Evolutionary conservation across 352 stramenopile genomes (phyloP), one percentile per base, ranked within the genome.

Genomic region (Phytophthora cactorum): DNA sequence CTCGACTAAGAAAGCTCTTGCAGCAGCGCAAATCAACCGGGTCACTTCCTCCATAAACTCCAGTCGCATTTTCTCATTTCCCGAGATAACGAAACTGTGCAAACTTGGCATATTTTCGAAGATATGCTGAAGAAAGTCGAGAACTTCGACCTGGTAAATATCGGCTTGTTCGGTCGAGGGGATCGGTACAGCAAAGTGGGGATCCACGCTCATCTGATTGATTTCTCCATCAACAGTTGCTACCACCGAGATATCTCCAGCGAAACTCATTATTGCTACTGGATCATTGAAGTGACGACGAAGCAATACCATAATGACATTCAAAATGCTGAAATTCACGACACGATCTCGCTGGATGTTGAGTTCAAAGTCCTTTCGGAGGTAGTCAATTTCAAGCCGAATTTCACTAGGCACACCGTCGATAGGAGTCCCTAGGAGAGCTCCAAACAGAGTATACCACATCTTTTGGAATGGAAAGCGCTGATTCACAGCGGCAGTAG

Each of bases 381-480:
- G 61, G 25, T 80, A 86, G 36, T 85, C 88, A 64, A 85, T 80
- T 12, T 90, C 77, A 57, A 90, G 85, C 45, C 82, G 61, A 58
- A 91, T 81, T 49, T 86, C 65, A 70, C 84, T 72, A 15, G 85
- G 79, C 29, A 87, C 70, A 0, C 81, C 83, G n/a, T 91, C 83
- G 8, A 88, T 75, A 0, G 85, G 81, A 28, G 79, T 72, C 1
- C 85, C 85, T 44, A 93, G 65, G 45, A 91, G 32, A 43, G 81
- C 84, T 49, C 82, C 88, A 58, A 93, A 79, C 4, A 93, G 68
- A 36, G 74, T 65, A 52, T 91, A 91, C 81, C 82, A 93, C 72
- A 90, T 79, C 12, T 90, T 75, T 17, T 90, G 62, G 39, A 93
- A 90, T 2, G 81, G 83, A 32, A 93, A 90, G 12, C 43, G 31